Base-by-base conservation (phyloP, 78 protist species). In the Dictyostelium firmibasis region DNA sequence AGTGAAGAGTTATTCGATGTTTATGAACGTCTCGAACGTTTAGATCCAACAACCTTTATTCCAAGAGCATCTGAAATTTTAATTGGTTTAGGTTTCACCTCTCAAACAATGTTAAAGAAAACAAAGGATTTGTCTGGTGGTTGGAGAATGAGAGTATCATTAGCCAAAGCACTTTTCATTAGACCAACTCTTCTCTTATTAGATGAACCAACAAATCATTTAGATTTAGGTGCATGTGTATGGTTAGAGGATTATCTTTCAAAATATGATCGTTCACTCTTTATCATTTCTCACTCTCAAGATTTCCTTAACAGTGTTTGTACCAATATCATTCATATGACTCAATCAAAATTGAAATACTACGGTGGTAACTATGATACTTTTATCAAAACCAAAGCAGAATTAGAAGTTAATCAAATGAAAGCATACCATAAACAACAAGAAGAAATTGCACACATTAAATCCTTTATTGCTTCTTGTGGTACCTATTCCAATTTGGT, bases 121-220 rank as follows among this genome's bases (percentile, higher is more conserved):
- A 95, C 96, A 0, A 60, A 87, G 67, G 97, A 95, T 64, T 88
- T 98, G 38, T 97, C 98, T 27, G 98, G 99, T 62, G 98, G 98
- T 87, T 96, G 97, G 97, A 81, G 99, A 31, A 98, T 98, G 99
- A 92, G 99, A 36, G 96, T 98, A 44, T 70, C 99, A 31, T 91
- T 98, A 9, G 98, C 98, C 1, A 93, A 96, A 16, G 98, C 98
- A 25, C 91, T 97, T 10, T 97, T 96, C 29, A 81, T 96, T 31
- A 86, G 64, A 76, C 98, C 98, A 36, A 47, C 95, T 1, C 31
- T 97, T 0, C 86, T 98, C 4, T 86, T 98, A 41, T 96, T 98
- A 31, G 99, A 98, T 78, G 99, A 98, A 84, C 99, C 99, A 43
- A 97, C 98, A 0, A 97, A 97, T 53, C 98, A 96, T 93, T 91